Evolutionary conservation across 1,284 basidiomycete species (phyloP).

Genomic region (Blastosporella zonata): DNA sequence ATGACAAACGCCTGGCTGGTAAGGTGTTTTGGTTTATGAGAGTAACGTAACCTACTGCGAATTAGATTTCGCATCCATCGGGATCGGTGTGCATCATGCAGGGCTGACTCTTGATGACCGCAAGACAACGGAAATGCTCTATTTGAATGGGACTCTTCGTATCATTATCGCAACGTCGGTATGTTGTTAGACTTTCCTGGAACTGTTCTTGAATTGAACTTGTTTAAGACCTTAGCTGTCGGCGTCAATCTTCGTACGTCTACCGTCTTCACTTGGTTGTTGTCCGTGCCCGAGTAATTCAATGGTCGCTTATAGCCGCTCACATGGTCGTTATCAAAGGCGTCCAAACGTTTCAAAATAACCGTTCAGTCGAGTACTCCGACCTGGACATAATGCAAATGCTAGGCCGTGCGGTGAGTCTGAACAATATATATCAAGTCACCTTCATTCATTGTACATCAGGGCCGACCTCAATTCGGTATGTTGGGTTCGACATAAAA

Average conservation of each 20-base stretch:
- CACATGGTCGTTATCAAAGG: slow-evolving; percentile 83
- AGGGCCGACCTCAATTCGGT: slow-evolving; percentile 95
- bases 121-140: slow-evolving; percentile 67
- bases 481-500: slow-evolving; percentile 8
- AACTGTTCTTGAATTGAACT: slow-evolving; percentile 1
- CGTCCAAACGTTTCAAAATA: slow-evolving; percentile 70
- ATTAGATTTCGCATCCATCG: slow-evolving; percentile 56
- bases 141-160: slow-evolving; percentile 59
- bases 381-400: slow-evolving; percentile 85
- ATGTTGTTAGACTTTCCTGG: slow-evolving; percentile 21
- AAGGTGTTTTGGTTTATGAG: slow-evolving; percentile 13
- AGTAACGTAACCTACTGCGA: not conserved
- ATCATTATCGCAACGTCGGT: slow-evolving; percentile 76
- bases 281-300: slow-evolving; percentile 11
- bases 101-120: slow-evolving; percentile 77
- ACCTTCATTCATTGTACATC: not conserved
- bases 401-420: slow-evolving; percentile 75
- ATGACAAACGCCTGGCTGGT: slow-evolving; percentile 65
- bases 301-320: slow-evolving; percentile 47
- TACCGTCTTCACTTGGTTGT: not conserved
- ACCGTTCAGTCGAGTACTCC: slow-evolving; percentile 67
- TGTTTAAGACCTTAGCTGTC: slow-evolving; percentile 73
- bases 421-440: not conserved
- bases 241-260: slow-evolving; percentile 83
- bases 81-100: slow-evolving; percentile 87